These are phyloP conservation scores for Hapsidospora chrysogenum DNA, from an alignment of 495 filamentous ascomycete genomes.

Conservation along the genomic window DNA sequence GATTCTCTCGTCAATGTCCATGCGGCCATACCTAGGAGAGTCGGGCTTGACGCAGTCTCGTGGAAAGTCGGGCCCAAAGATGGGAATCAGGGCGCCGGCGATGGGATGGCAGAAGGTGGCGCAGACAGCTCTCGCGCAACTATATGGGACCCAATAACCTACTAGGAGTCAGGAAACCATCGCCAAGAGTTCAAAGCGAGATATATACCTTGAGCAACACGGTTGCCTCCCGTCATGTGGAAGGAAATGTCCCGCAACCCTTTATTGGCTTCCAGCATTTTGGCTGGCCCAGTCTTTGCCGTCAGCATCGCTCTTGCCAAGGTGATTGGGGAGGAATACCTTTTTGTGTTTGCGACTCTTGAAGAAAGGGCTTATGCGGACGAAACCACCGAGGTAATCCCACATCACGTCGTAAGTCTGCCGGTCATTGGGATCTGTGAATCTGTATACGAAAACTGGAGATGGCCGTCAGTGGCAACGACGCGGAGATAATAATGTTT, in stretches of 20 bases:
- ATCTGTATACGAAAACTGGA: constrained; percentile 83
- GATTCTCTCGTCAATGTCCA: constrained; percentile 61
- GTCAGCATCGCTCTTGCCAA: background rate
- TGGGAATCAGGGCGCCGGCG: constrained; percentile 63
- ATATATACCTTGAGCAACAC: constrained; percentile 83
- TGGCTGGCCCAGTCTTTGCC: constrained; percentile 56
- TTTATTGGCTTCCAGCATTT: constrained; percentile 60
- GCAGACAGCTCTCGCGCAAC: constrained; percentile 66
- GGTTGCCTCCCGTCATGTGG: constrained; percentile 85
- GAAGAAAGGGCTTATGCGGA: constrained; percentile 89
- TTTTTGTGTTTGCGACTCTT: constrained; percentile 77
- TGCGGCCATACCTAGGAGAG: constrained; percentile 39
- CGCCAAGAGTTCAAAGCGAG: too few relatives aligned
- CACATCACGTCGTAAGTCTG: constrained; percentile 69
- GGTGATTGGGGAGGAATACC: constrained; percentile 23
- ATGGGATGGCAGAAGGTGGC: constrained; percentile 79
- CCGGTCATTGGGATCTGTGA: constrained; percentile 51
- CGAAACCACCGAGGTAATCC: constrained; percentile 86
- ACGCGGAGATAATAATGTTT: background rate
- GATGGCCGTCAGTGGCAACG: background rate
- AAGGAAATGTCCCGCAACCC: constrained; percentile 75
- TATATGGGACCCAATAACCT: constrained; percentile 97
- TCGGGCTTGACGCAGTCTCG: constrained; percentile 45
- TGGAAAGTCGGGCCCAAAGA: constrained; percentile 76
- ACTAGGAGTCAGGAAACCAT: background rate